These are phyloP conservation scores for Auxenochlorella pyrenoidosa DNA, from an alignment of 139 green algal genomes.

Conservation along the genomic window DNA sequence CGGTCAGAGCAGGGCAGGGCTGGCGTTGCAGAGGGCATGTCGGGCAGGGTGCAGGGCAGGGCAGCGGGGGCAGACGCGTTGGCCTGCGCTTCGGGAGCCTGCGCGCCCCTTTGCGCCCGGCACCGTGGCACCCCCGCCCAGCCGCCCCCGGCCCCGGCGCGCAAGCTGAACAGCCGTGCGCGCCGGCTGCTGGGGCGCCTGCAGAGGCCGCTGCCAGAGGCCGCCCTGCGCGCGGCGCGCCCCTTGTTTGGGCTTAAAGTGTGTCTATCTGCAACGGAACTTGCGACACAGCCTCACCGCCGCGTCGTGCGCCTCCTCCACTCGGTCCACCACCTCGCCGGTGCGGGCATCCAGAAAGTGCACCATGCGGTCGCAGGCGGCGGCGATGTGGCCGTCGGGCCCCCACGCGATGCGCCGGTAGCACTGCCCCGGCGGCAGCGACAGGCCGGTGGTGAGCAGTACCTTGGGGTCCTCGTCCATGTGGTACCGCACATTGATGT, in stretches of 20 bases:
- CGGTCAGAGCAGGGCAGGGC: background rate
- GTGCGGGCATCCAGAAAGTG: constrained; percentile 45
- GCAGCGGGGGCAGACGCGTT: too few species aligned
- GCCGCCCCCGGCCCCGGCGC: too few species aligned
- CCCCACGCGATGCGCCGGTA: constrained; percentile 45
- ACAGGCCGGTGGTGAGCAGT: constrained; percentile 26
- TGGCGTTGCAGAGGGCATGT: too few species aligned
- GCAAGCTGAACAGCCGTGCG: too few species aligned
- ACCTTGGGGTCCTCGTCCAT: constrained; percentile 43
- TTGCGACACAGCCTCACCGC: constrained; percentile 12
- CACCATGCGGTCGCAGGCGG: constrained; percentile 23
- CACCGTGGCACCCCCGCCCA: too few species aligned
- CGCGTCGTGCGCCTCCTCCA: constrained; percentile 48
- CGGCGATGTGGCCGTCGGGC: constrained; percentile 37
- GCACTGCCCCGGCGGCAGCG: constrained; percentile 29
- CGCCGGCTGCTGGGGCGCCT: too few species aligned
- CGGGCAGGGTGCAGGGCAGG: too few species aligned
- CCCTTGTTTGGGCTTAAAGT: too few species aligned
- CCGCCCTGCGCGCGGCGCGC: too few species aligned
- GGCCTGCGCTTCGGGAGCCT: too few species aligned
- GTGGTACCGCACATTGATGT: constrained; percentile 54
- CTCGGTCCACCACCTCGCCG: constrained; percentile 32
- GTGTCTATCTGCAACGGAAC: background rate
- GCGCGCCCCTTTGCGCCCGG: too few species aligned
- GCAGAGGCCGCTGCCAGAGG: too few species aligned